Evolutionary conservation across 139 green algal genomes (phyloP), one percentile per base, ranked within the genome.

Genomic region (Closterium sp.): DNA sequence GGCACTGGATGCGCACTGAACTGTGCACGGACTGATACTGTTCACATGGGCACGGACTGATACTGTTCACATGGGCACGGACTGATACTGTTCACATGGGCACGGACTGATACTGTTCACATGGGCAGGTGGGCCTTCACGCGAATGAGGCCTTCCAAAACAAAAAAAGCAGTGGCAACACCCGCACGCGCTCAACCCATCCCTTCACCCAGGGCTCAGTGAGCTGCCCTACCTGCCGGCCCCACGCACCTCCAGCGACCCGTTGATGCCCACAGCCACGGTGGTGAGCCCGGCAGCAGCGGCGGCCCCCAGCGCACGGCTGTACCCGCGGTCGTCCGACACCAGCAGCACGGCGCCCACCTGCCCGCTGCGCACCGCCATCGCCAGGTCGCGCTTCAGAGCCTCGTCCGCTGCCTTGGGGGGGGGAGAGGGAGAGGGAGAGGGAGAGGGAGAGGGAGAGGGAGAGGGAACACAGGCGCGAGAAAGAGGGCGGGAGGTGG

Each of bases 241-340:
- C 25, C 4, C 83, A 5, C n/a, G 28, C n/a, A 91, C 88, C 66
- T 35, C 10, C 32, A 91, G 88, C n/a, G 88, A n/a, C n/a, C 32
- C 30, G 32, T 34, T n/a, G 88, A 88, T 89, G 76, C 90, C 90
- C 1, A 93, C 32, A 25, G 91, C 90, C 21, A 93, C 34, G 28
- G 86, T 92, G 55, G 30, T 34, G 33, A 90, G 64, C 25, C 85
- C 85, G 23, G 23, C 21, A 34, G n/a, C 36, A 25, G 33, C 21
- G 25, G 90, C 90, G 23, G 28, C 35, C 1, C 25, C 21, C 33
- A 94, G 31, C 16, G 91, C n/a, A 6, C 34, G 28, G 25, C 12
- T 23, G 34, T 35, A 94, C 16, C 83, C 34, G 28, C 38, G 23
- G 90, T 92, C 90, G 84, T 93, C 90, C 33, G 90, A 93, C 28